Conservation (phyloP, 2,329 filamentous ascomycete genomes). For the Aspergillus niger region DNA sequence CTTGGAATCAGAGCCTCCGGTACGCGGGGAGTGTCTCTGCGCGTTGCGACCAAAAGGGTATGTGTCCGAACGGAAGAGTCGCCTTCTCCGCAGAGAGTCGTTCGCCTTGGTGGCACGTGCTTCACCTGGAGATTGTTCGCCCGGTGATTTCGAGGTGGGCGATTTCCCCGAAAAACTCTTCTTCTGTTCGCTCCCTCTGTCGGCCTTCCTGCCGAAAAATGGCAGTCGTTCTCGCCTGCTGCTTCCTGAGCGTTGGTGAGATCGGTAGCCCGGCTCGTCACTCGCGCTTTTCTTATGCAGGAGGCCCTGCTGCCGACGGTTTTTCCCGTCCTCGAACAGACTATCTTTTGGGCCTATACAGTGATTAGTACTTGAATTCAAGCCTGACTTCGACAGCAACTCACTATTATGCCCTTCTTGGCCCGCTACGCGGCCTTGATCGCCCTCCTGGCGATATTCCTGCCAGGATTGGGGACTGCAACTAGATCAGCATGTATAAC, state of each 20-base stretch:
- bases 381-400: neutral
- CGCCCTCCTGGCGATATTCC: neutral
- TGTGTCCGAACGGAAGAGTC: neutral
- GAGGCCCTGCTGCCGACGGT: neutral
- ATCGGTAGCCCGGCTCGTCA: neutral
- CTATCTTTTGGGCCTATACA: neutral
- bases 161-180: neutral
- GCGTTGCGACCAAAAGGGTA: neutral
- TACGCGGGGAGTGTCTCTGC: neutral
- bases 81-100: neutral
- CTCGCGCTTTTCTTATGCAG: neutral
- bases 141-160: neutral
- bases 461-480: neutral
- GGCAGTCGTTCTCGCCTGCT: neutral
- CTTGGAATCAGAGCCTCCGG: neutral
- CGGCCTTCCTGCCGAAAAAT: neutral
- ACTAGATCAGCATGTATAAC: neutral
- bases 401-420: neutral
- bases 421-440: neutral
- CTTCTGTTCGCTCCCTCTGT: neutral
- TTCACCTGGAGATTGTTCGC: neutral
- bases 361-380: neutral
- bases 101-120: neutral
- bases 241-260: neutral
- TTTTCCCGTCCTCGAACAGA: neutral